Base-by-base conservation (phyloP, 768 basidiomycete genomes). In the Hericium rajendrae region DNA sequence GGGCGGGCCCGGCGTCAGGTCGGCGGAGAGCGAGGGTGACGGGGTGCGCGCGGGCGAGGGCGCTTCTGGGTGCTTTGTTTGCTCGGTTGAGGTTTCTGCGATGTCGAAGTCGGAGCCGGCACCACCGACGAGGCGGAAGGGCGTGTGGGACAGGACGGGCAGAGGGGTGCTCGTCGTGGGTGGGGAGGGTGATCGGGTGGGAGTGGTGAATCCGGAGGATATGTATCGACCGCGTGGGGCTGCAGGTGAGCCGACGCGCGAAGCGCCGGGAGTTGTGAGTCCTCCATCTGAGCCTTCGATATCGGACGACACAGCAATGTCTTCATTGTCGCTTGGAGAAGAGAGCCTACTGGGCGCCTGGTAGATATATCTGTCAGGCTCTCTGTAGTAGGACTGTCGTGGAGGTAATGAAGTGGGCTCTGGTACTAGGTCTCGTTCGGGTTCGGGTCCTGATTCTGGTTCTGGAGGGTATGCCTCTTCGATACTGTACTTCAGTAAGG, bases 171-270 rank as follows among this genome's bases (percentile, higher is more conserved):
- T 53, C 12, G 39, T 12, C 9, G 51, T 53, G 11, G 57, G 60
- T 15, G 53, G 56, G 9, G 60, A 57, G 15, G 52, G 38, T 18
- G 62, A 61, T 20, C 43, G 57, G 4, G 56, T 56, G 4, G 59
- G 62, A 0, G 62, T 61, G 9, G 62, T 61, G 20, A 61, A 55
- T 15, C 62, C 60, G 1, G 62, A 57, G 9, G 60, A 56, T 18
- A 20, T 38, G 41, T 39, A 60, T 4, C 41, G 22, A 6, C 56
- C 54, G 8, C 54, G 49, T 37, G 13, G 48, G 43, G 38, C 28
- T 16, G 50, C n/a, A 15, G 61, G 56, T 8, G 61, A 59, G 38
- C 18, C 38, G 3, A 9, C 57, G 18, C 38, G 38, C n/a, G 61
- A 62, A 1, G 59, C 38, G 18, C 39, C 53, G 2, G 60, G 62